Evolutionary conservation across 768 basidiomycete species (phyloP).

Genomic region (Lactarius vividus): DNA sequence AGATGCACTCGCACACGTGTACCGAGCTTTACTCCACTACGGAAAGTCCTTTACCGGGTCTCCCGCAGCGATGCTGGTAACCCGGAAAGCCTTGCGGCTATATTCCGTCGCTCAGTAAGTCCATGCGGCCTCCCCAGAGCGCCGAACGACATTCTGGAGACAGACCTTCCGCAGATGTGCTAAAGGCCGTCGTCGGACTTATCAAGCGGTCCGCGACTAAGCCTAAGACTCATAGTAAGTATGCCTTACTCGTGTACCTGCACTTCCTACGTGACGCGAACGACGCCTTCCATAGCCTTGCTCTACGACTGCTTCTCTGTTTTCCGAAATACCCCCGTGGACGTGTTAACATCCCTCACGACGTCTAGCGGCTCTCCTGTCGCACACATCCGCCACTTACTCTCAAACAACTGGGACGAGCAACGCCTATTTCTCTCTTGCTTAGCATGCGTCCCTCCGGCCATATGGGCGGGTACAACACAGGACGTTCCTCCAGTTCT

Average conservation of each 20-base stretch:
- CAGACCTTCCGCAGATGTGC: slow-evolving; percentile 22
- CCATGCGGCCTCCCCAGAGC: neutral
- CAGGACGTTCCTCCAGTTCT: slow-evolving; percentile 50
- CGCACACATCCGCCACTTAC: slow-evolving; percentile 51
- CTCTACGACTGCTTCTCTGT: slow-evolving; percentile 23
- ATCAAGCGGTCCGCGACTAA: slow-evolving; percentile 18
- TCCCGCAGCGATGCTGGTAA: slow-evolving; percentile 12
- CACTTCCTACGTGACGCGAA: neutral
- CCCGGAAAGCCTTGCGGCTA: slow-evolving; percentile 16
- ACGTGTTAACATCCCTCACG: slow-evolving; percentile 11
- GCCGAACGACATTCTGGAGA: slow-evolving; percentile 1
- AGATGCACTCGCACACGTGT: slow-evolving; percentile 9
- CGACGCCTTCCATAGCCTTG: slow-evolving; percentile 4
- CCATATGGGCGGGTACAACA: slow-evolving; percentile 66
- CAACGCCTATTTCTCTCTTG: slow-evolving; percentile 66
- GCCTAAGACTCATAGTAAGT: slow-evolving; percentile 14
- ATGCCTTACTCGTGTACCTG: neutral
- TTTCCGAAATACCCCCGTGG: slow-evolving; percentile 19
- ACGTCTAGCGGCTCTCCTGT: slow-evolving; percentile 34
- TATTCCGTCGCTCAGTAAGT: slow-evolving; percentile 22
- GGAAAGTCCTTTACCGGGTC: slow-evolving; percentile 10
- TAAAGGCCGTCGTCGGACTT: slow-evolving; percentile 15
- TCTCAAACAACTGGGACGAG: slow-evolving; percentile 60
- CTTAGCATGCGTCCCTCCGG: slow-evolving; percentile 54
- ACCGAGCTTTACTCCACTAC: slow-evolving; percentile 7